These are phyloP conservation scores for Pyrenula aspistea DNA, from an alignment of 495 filamentous ascomycete species.

Conservation along the genomic window DNA sequence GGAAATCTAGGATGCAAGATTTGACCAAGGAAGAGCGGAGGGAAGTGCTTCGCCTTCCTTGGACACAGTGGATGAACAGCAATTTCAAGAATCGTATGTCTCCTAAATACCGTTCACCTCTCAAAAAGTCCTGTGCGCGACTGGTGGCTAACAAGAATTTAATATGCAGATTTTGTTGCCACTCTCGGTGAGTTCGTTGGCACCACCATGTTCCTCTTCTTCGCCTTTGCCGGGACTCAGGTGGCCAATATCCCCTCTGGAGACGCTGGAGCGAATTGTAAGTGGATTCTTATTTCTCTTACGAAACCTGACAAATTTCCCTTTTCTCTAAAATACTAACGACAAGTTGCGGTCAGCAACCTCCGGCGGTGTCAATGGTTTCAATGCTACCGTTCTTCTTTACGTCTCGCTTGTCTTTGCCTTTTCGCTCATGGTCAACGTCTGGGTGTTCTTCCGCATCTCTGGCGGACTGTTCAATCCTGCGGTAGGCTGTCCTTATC, in stretches of 20 bases:
- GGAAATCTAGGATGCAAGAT: background rate
- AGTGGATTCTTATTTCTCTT: no score
- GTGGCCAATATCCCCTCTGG: conserved; percentile 45
- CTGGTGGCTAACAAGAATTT: no score
- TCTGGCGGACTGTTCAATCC: conserved; percentile 77
- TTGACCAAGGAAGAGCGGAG: conserved; percentile 7
- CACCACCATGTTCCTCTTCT: conserved; percentile 75
- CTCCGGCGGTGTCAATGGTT: background rate
- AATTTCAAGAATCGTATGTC: conserved; percentile 12
- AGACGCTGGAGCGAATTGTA: conserved; percentile 21
- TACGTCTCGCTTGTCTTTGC: conserved; percentile 67
- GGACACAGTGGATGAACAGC: conserved; percentile 13
- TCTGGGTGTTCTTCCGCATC: conserved; percentile 77
- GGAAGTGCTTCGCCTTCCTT: conserved; percentile 10
- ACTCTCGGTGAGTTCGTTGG: conserved; percentile 62
- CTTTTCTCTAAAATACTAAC: no score
- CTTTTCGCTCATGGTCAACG: conserved; percentile 65
- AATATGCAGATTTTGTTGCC: conserved; percentile 43
- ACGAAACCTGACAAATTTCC: no score
- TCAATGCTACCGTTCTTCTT: conserved; percentile 31
- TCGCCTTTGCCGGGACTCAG: conserved; percentile 69
- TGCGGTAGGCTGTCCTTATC: conserved; percentile 31
- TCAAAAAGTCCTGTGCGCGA: no score
- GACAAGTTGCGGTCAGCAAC: no score
- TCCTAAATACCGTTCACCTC: no score